phyloP scores from a whole-genome alignment of 1,284 basidiomycete genomes.

The Lignosus rhinocerotis region DNA sequence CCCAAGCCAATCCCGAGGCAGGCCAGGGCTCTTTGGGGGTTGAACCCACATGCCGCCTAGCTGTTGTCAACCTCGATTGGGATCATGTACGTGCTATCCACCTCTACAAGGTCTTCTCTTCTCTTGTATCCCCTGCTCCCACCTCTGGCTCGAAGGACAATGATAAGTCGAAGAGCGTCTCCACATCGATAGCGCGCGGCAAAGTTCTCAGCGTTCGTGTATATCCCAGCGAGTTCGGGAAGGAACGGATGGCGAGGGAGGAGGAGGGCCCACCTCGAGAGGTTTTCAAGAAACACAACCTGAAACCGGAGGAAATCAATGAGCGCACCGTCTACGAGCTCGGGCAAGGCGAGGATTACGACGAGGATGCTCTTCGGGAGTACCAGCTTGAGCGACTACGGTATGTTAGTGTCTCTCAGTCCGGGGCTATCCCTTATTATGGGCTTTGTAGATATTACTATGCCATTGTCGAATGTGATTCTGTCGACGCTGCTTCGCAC shows the following conservation, averaged over 20 bases:
- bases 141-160: slow-evolving; percentile 31
- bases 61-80: slow-evolving; percentile 98
- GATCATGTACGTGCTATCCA: slow-evolving; percentile 92
- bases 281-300: slow-evolving; percentile 61
- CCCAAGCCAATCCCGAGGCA: slow-evolving; percentile 42
- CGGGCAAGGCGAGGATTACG: slow-evolving; percentile 71
- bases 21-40: slow-evolving; percentile 36
- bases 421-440: slow-evolving; percentile 2
- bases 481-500: slow-evolving; percentile 75
- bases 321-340: slow-evolving; percentile 69
- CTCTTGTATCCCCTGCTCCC: slow-evolving; percentile 69
- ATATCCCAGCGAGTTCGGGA: slow-evolving; percentile 94
- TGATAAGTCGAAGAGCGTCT: slow-evolving; percentile 25
- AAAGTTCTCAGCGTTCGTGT: slow-evolving; percentile 77
- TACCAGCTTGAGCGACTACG: slow-evolving; percentile 95
- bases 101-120: slow-evolving; percentile 92
- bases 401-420: slow-evolving; percentile 45
- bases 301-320: slow-evolving; percentile 56
- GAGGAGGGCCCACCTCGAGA: slow-evolving; percentile 92
- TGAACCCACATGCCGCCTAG: slow-evolving; percentile 75
- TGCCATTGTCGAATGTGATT: slow-evolving; percentile 91
- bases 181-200: slow-evolving; percentile 47
- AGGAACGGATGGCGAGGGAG: slow-evolving; percentile 84
- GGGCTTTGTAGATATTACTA: slow-evolving; percentile 84
- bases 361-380: slow-evolving; percentile 86